Conservation (phyloP, 148 eudicot genomes). For the Nyssa sinensis region DNA sequence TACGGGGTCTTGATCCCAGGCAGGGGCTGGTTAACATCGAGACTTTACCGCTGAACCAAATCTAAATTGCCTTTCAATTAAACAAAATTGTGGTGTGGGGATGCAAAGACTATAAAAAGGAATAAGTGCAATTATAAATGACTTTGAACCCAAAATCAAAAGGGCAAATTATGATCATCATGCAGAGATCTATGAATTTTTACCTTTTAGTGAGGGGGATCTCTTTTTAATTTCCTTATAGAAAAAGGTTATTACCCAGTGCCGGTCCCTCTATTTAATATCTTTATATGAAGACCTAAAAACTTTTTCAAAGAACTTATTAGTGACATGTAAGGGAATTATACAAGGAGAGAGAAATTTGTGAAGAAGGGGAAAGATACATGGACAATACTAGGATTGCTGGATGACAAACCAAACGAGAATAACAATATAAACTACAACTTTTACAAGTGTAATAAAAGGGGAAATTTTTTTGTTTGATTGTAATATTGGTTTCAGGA, state of each 20-base stretch:
- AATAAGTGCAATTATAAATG: neutral
- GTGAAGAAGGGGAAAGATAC: neutral
- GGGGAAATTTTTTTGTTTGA: too few species aligned
- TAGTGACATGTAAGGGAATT: neutral
- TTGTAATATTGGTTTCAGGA: too few species aligned
- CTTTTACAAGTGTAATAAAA: too few species aligned
- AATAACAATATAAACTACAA: neutral
- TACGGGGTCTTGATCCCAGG: too few species aligned
- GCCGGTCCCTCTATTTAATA: too few species aligned
- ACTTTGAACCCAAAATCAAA: neutral
- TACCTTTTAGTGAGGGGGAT: neutral
- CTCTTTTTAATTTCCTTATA: neutral
- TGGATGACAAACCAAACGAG: neutral
- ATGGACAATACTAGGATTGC: neutral
- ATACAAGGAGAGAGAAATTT: neutral
- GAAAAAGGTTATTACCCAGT: too few species aligned
- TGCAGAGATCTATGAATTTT: neutral
- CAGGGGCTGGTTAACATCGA: too few species aligned
- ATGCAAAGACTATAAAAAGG: neutral
- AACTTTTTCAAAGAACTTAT: neutral
- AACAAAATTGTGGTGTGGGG: neutral
- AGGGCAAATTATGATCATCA: neutral
- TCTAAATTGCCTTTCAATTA: too few species aligned
- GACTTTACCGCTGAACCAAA: too few species aligned
- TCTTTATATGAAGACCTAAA: too few species aligned